Percentiles rank a stretch among this genome's conserved stretches.
Evolutionary conservation across 2,329 filamentous ascomycete genomes (phyloP).

Genomic region (Diaporthe vaccinii): DNA sequence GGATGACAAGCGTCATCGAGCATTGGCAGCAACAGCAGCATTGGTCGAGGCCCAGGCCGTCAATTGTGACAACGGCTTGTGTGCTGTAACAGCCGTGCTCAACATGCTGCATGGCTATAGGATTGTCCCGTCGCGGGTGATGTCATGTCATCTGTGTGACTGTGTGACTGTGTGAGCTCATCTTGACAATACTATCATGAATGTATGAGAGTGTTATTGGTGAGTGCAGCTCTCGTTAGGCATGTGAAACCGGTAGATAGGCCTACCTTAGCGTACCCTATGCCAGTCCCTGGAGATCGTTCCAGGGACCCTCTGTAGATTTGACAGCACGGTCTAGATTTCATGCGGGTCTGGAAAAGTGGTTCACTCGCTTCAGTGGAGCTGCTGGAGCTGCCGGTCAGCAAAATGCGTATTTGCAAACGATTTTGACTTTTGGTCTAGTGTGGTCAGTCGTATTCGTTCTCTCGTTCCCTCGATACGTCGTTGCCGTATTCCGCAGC

Average conservation of each 20-base stretch:
- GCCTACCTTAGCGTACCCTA: neutral
- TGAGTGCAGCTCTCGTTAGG: neutral
- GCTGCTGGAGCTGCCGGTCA: neutral
- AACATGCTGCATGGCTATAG: neutral
- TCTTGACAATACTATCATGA: neutral
- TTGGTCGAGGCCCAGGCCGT: slow-evolving; percentile 12
- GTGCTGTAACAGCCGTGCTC: slow-evolving; percentile 20
- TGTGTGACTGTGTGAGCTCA: neutral
- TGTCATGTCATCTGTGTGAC: slow-evolving; percentile 3
- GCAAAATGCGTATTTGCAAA: neutral
- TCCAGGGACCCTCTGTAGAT: slow-evolving; percentile 27
- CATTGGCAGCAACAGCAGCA: slow-evolving; percentile 3
- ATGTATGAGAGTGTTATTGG: neutral
- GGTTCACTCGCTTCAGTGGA: slow-evolving; percentile 17
- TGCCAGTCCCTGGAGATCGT: neutral
- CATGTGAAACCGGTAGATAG: slow-evolving; percentile 20
- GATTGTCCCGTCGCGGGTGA: neutral
- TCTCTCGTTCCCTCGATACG: neutral
- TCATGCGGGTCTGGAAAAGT: slow-evolving; percentile 28
- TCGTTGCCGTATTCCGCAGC: neutral
- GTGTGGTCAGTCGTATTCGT: slow-evolving; percentile 10
- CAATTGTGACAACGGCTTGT: neutral
- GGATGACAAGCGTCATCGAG: slow-evolving; percentile 14
- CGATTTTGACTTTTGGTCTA: slow-evolving; percentile 1
- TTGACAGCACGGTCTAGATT: slow-evolving; percentile 28